Evolutionary conservation across 768 basidiomycete species (phyloP), one percentile per base, ranked within the genome.

Genomic region (Podaxis sp.): DNA sequence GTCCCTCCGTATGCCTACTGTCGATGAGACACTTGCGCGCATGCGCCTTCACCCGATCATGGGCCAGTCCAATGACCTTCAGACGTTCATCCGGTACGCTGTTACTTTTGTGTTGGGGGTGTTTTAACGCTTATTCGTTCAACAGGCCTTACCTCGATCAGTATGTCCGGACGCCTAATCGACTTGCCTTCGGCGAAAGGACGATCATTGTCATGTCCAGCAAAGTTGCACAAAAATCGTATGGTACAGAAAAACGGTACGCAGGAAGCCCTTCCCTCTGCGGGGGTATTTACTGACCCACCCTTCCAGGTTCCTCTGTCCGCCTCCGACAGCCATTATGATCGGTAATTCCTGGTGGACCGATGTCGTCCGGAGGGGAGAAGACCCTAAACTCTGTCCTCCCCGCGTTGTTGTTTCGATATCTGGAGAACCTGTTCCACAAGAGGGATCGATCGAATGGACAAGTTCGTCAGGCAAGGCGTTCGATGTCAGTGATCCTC

Each of bases 151-250:
- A 87, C 75, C 78, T 95, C 66, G 91, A 93, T 64, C 89, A 92
- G 68, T 98, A 95, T 72, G 85, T 95, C 56, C 84, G 88, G 38
- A 86, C 95, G 22, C 81, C 86, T 42, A 96, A 96, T 72, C 85
- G 95, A 33, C 83, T 97, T 52, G 91, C 90, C 1, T 90, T 90
- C 68, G 96, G 96, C 56, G 96, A 98, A 74, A 87, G 95, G 53
- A 94, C 95, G 3, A 86, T 99, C 64, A 91, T 98, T 64, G 91
- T 99, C 69, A 95, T 97, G 92, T 96, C 94, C n/a, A 94, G 92
- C 72, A 95, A 92, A 71, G 95, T 98, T 33, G 96, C 94, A 2
- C 96, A 99, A 80, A 96, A 98, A 72, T 95, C 93, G 8, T 99
- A 98, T 72, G 96, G 95, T 40, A 95, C 90, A 17, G 96, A 98